phyloP scores from a whole-genome alignment of 1,284 basidiomycete genomes.

The Microbotryum saponariae region DNA sequence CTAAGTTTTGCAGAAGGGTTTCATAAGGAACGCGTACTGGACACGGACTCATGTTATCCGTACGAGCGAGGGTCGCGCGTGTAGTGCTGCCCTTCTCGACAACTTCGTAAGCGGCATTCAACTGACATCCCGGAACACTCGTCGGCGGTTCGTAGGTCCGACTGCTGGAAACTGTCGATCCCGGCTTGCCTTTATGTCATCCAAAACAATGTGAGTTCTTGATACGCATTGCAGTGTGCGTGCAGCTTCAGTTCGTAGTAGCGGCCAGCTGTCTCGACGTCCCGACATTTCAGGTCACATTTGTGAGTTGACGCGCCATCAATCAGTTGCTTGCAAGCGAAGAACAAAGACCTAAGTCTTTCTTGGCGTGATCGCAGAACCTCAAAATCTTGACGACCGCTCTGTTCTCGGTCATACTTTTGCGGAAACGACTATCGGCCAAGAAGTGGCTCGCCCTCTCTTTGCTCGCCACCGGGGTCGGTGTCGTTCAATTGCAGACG shows the following conservation, averaged over 20 bases:
- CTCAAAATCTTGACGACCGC: constrained; percentile 86
- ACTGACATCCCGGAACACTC: too few species aligned
- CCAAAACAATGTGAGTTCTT: constrained; percentile 63
- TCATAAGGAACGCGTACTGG: too few species aligned
- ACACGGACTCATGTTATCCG: too few species aligned
- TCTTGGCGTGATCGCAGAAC: constrained; percentile 1
- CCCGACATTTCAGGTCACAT: constrained; percentile 85
- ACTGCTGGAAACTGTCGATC: constrained; percentile 94
- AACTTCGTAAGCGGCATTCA: too few species aligned
- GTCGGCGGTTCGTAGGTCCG: constrained; percentile 56
- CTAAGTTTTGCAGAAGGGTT: too few species aligned
- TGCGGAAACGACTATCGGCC: constrained; percentile 67
- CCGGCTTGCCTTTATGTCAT: constrained; percentile 93
- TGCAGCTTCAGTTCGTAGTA: constrained; percentile 74
- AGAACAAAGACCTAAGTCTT: not conserved
- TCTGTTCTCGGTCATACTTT: constrained; percentile 78
- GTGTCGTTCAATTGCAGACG: constrained; percentile 80
- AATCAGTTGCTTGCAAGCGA: not conserved
- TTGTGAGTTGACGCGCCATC: constrained; percentile 39
- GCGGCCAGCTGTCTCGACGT: constrained; percentile 87
- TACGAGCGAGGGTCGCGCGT: too few species aligned
- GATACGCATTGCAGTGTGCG: too few species aligned
- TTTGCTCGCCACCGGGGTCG: constrained; percentile 82
- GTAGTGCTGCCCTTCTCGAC: too few species aligned
- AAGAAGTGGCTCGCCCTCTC: constrained; percentile 77